Evolutionary conservation across 148 eudicot species (phyloP), one percentile per base, ranked within the genome.

Genomic region (Camellia lanceoleosa): DNA sequence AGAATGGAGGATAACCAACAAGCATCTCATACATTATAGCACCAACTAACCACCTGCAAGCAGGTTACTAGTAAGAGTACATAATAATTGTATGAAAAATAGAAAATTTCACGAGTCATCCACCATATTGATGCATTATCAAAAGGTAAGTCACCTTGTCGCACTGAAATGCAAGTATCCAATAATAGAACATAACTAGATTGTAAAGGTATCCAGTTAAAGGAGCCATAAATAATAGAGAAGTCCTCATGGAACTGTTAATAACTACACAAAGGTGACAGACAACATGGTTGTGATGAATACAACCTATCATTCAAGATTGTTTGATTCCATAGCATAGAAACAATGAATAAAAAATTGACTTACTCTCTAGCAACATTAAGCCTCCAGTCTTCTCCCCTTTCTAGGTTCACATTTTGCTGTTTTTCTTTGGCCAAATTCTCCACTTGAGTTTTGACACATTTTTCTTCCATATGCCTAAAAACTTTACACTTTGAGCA

Each of bases 1-100:
- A 92, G 85, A 92, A 90, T 19, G 91, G 93, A 63, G 96, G 92
- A 84, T 90, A 90, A 69, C 96, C 96, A 55, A 92, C 86, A 43
- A 92, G 96, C 93, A 92, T 92, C 85, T 92, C 96, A 75, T 85
- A 92, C 96, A 92, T 89, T 46, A 90, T 90, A 47, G 93, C 91
- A 66, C 96, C 96, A 47, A 92, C 85, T 12, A 92, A 90, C 93
- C 96, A 92, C 96, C 96, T 92, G 83, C 75, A 84, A 74, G 59
- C 46, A 77, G 23, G 67, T 42, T 56, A 67, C 20, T 58, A 30
- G 13, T 49, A 69, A 78, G 42, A 18, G 76, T 41, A 41, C 3
- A 46, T 46, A 75, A 60, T 10, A 54, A 52, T 64, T 67, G 18
- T 16, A 54, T 41, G 38, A 7, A 42, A 3, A 8, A 41, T 13